Conservation (phyloP, 2,329 filamentous ascomycete species). For the Aspergillus calidoustus region DNA sequence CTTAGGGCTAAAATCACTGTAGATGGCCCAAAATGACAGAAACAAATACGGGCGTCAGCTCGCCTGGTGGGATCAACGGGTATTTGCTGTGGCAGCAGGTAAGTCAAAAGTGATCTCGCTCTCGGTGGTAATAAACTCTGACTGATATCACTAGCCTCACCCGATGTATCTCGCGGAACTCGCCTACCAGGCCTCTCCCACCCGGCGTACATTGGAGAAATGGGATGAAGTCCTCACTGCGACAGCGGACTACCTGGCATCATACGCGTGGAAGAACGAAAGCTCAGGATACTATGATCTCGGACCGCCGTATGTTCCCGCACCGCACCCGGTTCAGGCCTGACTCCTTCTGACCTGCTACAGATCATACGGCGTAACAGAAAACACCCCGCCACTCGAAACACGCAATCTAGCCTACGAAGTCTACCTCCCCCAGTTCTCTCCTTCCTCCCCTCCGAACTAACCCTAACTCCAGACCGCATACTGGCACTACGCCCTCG, state of each 20-base stretch:
- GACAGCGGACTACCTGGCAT: constrained; percentile 22
- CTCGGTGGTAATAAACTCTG: neutral
- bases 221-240: constrained; percentile 20
- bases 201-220: constrained; percentile 8
- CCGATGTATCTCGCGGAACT: constrained; percentile 22
- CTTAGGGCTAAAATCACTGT: neutral
- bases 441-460: neutral
- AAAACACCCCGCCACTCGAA: constrained; percentile 20
- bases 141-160: constrained; percentile 14
- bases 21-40: constrained; percentile 27
- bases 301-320: constrained; percentile 17
- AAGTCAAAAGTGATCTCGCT: neutral
- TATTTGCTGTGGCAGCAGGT: constrained; percentile 25
- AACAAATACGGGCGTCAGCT: constrained; percentile 19
- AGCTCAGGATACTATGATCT: constrained; percentile 23
- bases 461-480: constrained; percentile 8
- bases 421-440: neutral
- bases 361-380: constrained; percentile 23
- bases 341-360: neutral
- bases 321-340: too few species aligned
- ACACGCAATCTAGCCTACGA: constrained; percentile 23
- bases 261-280: constrained; percentile 22
- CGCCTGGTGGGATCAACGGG: constrained; percentile 23
- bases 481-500: constrained; percentile 23
- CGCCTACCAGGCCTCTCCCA: constrained; percentile 19